Percentiles rank a stretch among this genome's conserved stretches.
Evolutionary conservation across 441 rosid species (phyloP).

Genomic region (Lepidium campestre): DNA sequence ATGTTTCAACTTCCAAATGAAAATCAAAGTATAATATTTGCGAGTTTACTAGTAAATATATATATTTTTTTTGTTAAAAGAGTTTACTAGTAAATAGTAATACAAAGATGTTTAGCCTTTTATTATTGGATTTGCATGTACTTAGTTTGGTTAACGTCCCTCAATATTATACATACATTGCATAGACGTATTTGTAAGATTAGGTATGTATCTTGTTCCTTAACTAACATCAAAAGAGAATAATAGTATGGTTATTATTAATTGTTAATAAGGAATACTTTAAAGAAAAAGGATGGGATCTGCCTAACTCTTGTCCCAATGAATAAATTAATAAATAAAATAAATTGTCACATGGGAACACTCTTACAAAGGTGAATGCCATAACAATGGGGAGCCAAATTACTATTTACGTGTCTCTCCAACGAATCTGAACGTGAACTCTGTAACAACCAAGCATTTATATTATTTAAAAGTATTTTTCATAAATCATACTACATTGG

Average conservation of each 20-base stretch:
- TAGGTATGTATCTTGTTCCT: background rate
- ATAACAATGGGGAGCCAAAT: slow-evolving; percentile 25
- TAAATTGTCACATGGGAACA: slow-evolving; percentile 24
- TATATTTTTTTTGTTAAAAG: too few species aligned
- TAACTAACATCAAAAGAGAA: background rate
- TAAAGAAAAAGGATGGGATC: background rate
- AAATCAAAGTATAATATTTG: too few species aligned
- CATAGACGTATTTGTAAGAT: background rate
- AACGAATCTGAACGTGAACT: slow-evolving; percentile 9
- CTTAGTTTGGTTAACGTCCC: too few species aligned
- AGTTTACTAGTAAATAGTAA: too few species aligned
- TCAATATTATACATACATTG: too few species aligned
- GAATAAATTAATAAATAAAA: background rate
- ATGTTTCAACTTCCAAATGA: too few species aligned
- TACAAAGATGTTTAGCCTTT: too few species aligned
- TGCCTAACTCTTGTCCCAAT: slow-evolving; percentile 19
- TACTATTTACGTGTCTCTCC: slow-evolving; percentile 15
- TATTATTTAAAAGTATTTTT: background rate
- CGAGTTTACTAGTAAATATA: too few species aligned
- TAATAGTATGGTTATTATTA: background rate
- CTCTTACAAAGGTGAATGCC: slow-evolving; percentile 7
- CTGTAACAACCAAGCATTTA: slow-evolving; percentile 14
- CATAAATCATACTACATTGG: background rate
- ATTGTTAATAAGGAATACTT: background rate
- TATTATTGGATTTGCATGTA: too few species aligned